Evolutionary conservation across 768 basidiomycete species (phyloP), one percentile per base, ranked within the genome.

Genomic region (Boletus vinaceobasis): DNA sequence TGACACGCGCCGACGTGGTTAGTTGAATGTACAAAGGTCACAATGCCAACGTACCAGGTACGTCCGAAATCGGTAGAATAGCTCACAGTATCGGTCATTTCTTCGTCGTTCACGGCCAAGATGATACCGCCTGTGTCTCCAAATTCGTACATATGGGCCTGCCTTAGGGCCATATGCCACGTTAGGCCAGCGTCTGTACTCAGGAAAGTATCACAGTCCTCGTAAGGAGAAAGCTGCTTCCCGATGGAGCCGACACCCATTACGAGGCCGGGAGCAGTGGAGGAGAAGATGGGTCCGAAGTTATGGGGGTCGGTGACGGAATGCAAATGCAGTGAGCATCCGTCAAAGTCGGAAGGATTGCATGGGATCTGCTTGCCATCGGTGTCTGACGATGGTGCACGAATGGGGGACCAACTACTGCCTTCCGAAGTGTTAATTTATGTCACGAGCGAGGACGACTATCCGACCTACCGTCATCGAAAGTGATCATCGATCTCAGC

Each of bases 201-300:
- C 56, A 98, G 69, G 77, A 97, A 99, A 0, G 96, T 98, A 63
- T 97, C 93, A 64, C 90, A 86, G 36, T 97, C 87, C 40, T 88
- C 84, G 62, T 98, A 98, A 0, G 83, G 74, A 17, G 75, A 67
- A 8, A 98, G 75, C 13, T 73, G 69, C 21, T 78, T 72, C 2
- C 96, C 94, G 35, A 97, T 80, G 0, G 85, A 89, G 7, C 97
- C 97, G 2, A 98, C 93, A n/a, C 90, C 96, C 90, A 99, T 96
- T 29, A 92, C 87, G 56, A 93, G 81, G 0, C 97, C 96, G 0
- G 96, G 96, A 0, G 95, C 96, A 6, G 92, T 87, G 0, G 93
- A 94, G 2, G 93, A 96, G 73, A 98, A 98, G 31, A 98, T 80
- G 17, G 91, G 87, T 0, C 97, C 96, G 64, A 87, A 90, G 71